Percentiles rank a stretch among this genome's conserved stretches.
phyloP scores from a whole-genome alignment of 345 rosid genomes.

The Trapa bicornis region DNA sequence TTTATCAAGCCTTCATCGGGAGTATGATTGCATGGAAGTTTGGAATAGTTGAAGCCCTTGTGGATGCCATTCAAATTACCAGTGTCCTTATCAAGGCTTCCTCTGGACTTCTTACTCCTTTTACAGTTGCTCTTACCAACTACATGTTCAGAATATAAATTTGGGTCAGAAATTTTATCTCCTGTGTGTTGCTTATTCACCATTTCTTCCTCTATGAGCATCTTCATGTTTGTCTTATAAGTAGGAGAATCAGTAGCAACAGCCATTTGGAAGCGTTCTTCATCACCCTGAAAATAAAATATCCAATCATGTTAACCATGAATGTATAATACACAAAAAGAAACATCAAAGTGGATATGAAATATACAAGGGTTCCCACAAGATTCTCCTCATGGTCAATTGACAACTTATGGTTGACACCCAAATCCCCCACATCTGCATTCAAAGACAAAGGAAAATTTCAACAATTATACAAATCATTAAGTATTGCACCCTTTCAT shows the following conservation, averaged over 20 bases:
- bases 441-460: constrained; percentile 6
- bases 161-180: constrained; percentile 26
- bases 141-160: constrained; percentile 33
- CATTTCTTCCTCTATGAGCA: constrained; percentile 90
- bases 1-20: constrained; percentile 20
- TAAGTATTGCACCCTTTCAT: background rate
- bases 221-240: constrained; percentile 71
- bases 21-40: constrained; percentile 15
- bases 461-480: constrained; percentile 1
- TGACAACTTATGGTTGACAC: constrained; percentile 23
- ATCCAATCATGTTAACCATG: constrained; percentile 4
- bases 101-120: constrained; percentile 35
- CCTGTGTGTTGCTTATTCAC: constrained; percentile 27
- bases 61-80: constrained; percentile 19
- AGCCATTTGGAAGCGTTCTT: constrained; percentile 21
- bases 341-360: background rate
- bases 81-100: constrained; percentile 37
- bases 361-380: constrained; percentile 14
- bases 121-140: constrained; percentile 36
- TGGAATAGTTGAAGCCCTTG: constrained; percentile 17
- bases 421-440: constrained; percentile 31
- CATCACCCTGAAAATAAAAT: constrained; percentile 33
- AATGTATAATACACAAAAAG: background rate
- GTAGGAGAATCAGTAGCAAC: constrained; percentile 12
- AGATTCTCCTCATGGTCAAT: constrained; percentile 22